Evolutionary conservation across 345 rosid species (phyloP).

Genomic region (Eucalyptus viminalis): DNA sequence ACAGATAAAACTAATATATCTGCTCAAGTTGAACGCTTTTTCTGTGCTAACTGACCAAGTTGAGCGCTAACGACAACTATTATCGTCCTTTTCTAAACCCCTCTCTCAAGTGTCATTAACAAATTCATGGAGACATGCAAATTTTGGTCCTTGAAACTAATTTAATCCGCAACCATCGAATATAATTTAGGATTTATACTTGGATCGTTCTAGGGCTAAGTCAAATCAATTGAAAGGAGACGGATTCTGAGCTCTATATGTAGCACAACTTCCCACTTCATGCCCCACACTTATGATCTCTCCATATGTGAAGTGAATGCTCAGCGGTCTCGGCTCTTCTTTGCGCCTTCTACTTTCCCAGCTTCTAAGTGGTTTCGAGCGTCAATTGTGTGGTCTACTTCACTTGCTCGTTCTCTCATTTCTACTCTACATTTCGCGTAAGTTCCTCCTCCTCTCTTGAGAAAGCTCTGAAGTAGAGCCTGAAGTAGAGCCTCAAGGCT

Average conservation of each 20-base stretch:
- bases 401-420: background rate
- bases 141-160: background rate
- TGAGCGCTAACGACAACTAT: background rate
- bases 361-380: background rate
- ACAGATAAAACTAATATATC: background rate
- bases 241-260: background rate
- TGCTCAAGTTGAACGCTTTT: background rate
- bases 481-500: background rate
- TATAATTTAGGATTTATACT: background rate
- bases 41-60: too few relatives aligned
- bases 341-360: background rate
- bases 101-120: background rate
- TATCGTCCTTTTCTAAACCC: background rate
- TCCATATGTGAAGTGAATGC: background rate
- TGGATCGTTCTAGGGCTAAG: background rate
- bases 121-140: background rate
- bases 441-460: background rate
- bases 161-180: background rate
- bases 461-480: background rate
- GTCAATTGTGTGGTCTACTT: background rate
- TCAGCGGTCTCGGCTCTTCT: background rate
- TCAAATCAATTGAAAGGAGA: background rate
- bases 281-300: background rate
- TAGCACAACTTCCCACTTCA: background rate
- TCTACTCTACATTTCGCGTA: background rate